phyloP scores from a whole-genome alignment of 805 yeast species.

The Nakazawaea populi region DNA sequence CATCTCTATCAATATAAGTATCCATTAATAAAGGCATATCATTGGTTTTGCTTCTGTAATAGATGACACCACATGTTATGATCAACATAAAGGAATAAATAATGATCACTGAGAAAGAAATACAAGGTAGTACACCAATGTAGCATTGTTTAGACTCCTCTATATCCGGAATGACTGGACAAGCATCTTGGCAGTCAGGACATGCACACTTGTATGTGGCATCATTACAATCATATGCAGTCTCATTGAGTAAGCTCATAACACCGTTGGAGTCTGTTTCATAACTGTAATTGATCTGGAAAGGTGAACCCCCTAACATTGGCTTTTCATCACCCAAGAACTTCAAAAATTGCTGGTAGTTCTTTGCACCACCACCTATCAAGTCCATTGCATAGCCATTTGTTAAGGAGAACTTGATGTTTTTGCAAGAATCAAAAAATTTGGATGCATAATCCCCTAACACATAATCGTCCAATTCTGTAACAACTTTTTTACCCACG shows the following conservation, averaged over 20 bases:
- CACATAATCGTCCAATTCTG: constrained; percentile 62
- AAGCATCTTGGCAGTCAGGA: constrained; percentile 77
- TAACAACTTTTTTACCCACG: constrained; percentile 51
- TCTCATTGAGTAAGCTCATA: constrained; percentile 20
- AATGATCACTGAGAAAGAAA: constrained; percentile 55
- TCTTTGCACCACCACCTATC: constrained; percentile 94
- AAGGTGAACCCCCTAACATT: constrained; percentile 89
- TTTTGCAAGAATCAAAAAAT: constrained; percentile 80
- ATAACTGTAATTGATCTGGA: constrained; percentile 78
- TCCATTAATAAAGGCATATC: not conserved
- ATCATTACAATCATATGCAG: constrained; percentile 50
- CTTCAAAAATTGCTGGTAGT: constrained; percentile 66
- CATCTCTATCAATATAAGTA: constrained; percentile 4
- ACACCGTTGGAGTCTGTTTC: constrained; percentile 23
- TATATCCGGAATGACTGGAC: constrained; percentile 61
- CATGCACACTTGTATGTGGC: constrained; percentile 75
- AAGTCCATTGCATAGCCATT: constrained; percentile 96
- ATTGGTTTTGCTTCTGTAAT: not conserved
- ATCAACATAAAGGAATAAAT: constrained; percentile 32
- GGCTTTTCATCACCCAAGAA: constrained; percentile 96
- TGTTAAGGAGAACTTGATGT: constrained; percentile 87
- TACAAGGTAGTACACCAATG: constrained; percentile 64
- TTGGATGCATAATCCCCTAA: constrained; percentile 52
- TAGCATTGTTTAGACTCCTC: constrained; percentile 36
- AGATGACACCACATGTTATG: not conserved